Base-by-base conservation (phyloP, 73 alveolate species). In the Vitrella brassicaformis region DNA sequence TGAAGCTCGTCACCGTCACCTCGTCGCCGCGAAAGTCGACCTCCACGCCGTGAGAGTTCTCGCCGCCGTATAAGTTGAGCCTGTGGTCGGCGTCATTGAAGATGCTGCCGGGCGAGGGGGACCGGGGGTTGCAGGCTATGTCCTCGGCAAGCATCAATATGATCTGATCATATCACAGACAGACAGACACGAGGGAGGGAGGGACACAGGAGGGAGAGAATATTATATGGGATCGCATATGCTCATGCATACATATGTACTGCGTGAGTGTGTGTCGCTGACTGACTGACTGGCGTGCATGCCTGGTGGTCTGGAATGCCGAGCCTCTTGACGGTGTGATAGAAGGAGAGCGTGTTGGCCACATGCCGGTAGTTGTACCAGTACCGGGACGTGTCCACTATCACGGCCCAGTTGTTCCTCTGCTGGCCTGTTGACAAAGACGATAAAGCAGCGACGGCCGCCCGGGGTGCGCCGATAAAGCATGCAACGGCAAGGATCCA, bases 351-450 rank as follows among this genome's bases (percentile, higher is more conserved):
- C 27, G 81, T 75, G 7, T 75, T 75, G 14, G 82, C 82, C 0
- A 70, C 75, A 26, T 75, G 82, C 32, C 82, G 68, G 32, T 75
- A 75, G 70, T 75, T 75, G 71, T 75, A 75, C 82, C 82, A 75
- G 56, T 67, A 75, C 70, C 72, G 72, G 22, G 82, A 75, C 31
- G 82, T 75, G 74, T 75, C 82, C 47, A 75, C 82, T 47, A 75
- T 25, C 71, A 75, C 82, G 0, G 82, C 82, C 82, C 82, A 75
- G 75, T 75, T 75, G 71, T 75, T 75, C 31, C 81, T 71, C 56
- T 0, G 26, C 31, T 27, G 28, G 25, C 27, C 31, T n/a, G n/a
- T n/a, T n/a, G n/a, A n/a, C n/a, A n/a, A n/a, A n/a, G n/a, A n/a
- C n/a, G n/a, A n/a, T n/a, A n/a, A n/a, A n/a, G n/a, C n/a, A n/a